Conservation (phyloP, 345 rosid species). For the Eucalyptus curtisii region DNA sequence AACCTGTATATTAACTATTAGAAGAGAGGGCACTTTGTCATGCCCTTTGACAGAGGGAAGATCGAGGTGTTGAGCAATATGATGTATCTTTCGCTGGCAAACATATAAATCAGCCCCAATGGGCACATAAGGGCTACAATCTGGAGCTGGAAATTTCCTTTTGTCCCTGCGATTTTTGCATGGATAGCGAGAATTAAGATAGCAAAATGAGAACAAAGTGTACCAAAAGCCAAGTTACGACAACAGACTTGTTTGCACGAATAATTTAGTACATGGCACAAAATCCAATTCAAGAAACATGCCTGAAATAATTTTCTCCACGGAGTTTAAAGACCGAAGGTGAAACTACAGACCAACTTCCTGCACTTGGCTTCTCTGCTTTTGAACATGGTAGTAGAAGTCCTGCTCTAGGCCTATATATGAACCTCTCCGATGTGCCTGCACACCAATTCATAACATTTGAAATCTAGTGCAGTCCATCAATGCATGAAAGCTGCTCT, state of each 20-base stretch:
- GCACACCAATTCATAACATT: not conserved
- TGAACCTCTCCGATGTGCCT: constrained; percentile 41
- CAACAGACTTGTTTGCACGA: not conserved
- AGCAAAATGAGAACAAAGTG: not conserved
- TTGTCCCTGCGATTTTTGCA: constrained; percentile 38
- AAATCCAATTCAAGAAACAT: not conserved
- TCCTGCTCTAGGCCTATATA: constrained; percentile 61
- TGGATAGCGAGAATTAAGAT: not conserved
- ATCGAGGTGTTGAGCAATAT: constrained; percentile 75
- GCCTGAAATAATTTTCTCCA: constrained; percentile 60
- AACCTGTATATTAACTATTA: constrained; percentile 72
- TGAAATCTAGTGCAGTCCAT: not conserved
- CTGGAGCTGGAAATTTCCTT: constrained; percentile 54
- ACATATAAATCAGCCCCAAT: constrained; percentile 59
- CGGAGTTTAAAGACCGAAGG: constrained; percentile 4
- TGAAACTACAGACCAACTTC: not conserved
- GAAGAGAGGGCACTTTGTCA: constrained; percentile 32
- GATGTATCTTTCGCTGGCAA: constrained; percentile 52
- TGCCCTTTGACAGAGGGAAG: constrained; percentile 35
- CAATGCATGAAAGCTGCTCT: not conserved
- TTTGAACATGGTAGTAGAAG: constrained; percentile 29
- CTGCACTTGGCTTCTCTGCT: constrained; percentile 3
- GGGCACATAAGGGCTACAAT: constrained; percentile 46
- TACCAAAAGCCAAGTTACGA: not conserved
- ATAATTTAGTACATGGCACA: not conserved